A percentile compares a stretch with the other conserved stretches of the same genome.
Evolutionary conservation across 2,329 filamentous ascomycete genomes (phyloP).

Genomic region (Hypoxylon sp.): DNA sequence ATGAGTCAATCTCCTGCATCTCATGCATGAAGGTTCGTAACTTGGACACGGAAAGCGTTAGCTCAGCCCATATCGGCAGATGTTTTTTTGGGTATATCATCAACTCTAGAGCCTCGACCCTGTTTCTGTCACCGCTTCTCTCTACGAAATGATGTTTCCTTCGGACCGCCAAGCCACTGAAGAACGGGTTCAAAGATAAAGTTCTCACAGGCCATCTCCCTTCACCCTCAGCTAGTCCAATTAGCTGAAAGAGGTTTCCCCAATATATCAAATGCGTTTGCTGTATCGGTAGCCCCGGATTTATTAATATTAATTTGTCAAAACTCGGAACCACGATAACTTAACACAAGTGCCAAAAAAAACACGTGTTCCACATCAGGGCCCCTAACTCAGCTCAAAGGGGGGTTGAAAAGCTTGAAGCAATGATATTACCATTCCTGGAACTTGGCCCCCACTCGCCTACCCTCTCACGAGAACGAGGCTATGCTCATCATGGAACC

Average conservation of each 20-base stretch:
- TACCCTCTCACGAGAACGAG: neutral
- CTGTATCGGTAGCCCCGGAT: neutral
- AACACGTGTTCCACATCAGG: neutral
- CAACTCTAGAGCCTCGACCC: neutral
- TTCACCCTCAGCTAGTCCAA: neutral
- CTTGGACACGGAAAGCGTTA: neutral
- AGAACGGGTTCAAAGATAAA: neutral
- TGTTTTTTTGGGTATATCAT: neutral
- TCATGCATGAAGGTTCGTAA: neutral
- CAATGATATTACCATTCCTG: neutral
- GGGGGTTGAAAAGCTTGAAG: neutral
- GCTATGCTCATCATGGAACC: no score
- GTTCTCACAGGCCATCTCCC: neutral
- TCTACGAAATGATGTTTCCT: neutral
- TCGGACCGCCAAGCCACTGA: neutral
- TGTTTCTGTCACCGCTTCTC: neutral
- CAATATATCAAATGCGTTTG: neutral
- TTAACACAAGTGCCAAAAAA: neutral
- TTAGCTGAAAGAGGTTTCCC: constrained; percentile 1
- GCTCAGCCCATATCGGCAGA: neutral
- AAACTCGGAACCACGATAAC: neutral
- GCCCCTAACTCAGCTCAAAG: neutral
- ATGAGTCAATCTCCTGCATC: neutral
- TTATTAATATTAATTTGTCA: neutral
- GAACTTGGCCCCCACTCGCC: neutral